Evolutionary conservation across 306 rosid species (phyloP).

Genomic region (Biancaea sappan): DNA sequence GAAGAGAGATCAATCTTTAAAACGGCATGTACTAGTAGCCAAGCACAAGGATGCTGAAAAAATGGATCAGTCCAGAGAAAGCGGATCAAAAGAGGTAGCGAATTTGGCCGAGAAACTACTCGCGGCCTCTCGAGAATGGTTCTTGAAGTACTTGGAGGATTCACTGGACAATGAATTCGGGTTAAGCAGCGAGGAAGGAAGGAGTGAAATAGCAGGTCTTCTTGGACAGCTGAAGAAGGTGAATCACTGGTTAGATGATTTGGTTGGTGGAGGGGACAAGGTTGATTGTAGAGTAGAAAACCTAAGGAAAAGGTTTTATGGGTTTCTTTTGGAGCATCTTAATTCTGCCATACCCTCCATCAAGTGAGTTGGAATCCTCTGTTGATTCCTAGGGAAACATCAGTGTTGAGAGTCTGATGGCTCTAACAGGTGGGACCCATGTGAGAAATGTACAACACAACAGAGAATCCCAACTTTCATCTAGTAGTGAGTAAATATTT

Average conservation of each 20-base stretch:
- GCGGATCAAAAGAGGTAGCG: slow-evolving; percentile 44
- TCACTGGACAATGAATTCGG: slow-evolving; percentile 46
- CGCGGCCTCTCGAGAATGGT: slow-evolving; percentile 65
- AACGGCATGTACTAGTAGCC: slow-evolving; percentile 30
- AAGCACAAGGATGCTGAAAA: slow-evolving; percentile 38
- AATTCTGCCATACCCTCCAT: slow-evolving; percentile 40
- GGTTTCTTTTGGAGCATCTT: slow-evolving; percentile 58
- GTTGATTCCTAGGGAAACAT: too few relatives aligned
- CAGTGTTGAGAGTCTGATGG: too few relatives aligned
- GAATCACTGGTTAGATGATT: slow-evolving; percentile 63
- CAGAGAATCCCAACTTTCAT: too few relatives aligned
- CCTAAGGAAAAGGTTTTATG: slow-evolving; percentile 52
- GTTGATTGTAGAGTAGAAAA: slow-evolving; percentile 53
- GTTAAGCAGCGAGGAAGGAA: slow-evolving; percentile 40
- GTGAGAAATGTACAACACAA: too few relatives aligned
- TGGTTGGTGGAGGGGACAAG: slow-evolving; percentile 34
- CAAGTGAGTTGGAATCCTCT: too few relatives aligned
- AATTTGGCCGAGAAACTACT: slow-evolving; percentile 54
- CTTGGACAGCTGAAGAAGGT: slow-evolving; percentile 69
- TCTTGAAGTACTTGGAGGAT: slow-evolving; percentile 65
- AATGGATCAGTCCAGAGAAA: slow-evolving; percentile 42
- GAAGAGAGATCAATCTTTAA: slow-evolving; percentile 37
- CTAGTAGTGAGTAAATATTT: too few relatives aligned
- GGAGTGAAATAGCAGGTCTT: slow-evolving; percentile 46
- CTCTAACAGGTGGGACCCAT: too few relatives aligned